phyloP scores from a whole-genome alignment of 371 early-diverging fungal species.

The Mucor indicus region DNA sequence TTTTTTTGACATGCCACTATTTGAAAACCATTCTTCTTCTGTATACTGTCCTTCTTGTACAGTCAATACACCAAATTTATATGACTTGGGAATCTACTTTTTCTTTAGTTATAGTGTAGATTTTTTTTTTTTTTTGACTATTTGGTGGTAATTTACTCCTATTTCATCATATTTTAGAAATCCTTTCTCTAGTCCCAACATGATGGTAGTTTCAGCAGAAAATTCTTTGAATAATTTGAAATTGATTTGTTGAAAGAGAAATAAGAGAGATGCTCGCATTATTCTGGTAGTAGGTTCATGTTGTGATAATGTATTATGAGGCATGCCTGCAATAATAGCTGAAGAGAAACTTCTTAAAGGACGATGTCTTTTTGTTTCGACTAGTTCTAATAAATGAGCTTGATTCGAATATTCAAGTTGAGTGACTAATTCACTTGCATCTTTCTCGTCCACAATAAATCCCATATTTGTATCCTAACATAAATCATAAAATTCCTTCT shows the following conservation, averaged over 20 bases:
- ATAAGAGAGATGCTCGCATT: constrained; percentile 11
- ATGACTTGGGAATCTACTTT: constrained; percentile 64
- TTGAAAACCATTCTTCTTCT: constrained; percentile 79
- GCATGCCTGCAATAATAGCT: constrained; percentile 7
- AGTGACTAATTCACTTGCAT: constrained; percentile 10
- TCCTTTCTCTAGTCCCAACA: constrained; percentile 56
- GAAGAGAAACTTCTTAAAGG: constrained; percentile 17
- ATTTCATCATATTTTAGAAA: constrained; percentile 53
- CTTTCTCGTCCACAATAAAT: constrained; percentile 10
- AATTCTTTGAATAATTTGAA: constrained; percentile 27
- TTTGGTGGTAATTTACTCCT: too few species aligned
- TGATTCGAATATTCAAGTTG: constrained; percentile 12
- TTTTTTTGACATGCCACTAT: constrained; percentile 52
- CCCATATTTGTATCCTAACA: constrained; percentile 10
- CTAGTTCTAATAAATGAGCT: constrained; percentile 2
- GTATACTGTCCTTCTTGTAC: constrained; percentile 65
- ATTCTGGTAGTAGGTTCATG: not conserved
- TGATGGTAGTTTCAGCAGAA: constrained; percentile 32
- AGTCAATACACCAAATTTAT: constrained; percentile 79
- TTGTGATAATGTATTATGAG: not conserved
- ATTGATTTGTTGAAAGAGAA: constrained; percentile 15
- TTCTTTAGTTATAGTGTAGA: too few species aligned
- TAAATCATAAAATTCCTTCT: not conserved
- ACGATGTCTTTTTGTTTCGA: not conserved
- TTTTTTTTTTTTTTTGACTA: constrained; percentile 32